Base-by-base conservation (phyloP, 805 yeast genomes). In the Suhomyces pyralidae region DNA sequence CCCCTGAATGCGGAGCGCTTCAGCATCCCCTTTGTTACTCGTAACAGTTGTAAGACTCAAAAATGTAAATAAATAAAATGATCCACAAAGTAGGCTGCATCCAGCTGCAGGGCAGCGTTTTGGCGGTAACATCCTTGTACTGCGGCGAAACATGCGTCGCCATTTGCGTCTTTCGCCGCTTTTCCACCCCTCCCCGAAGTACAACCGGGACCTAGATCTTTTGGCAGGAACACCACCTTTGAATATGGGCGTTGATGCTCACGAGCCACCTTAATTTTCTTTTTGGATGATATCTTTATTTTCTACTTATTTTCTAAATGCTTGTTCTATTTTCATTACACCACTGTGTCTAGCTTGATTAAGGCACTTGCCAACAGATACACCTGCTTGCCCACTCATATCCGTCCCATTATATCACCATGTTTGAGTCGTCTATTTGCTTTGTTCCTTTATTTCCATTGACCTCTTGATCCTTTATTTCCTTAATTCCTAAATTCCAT, bases 1-100 rank as follows among this genome's bases (percentile, higher is more conserved):
- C 22, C 8, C 20, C 28, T 42, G 10, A 9, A 42, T 42, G 45
- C 45, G 24, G 22, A 42, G 45, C 45, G 45, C 26, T 20, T 14
- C 17, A 22, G 22, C 30, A 14, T 42, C 45, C 30, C 20, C 45
- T 42, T 42, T 42, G 45, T 42, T 30, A 14, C 43, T 46, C 43
- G 49, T 46, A 46, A 46, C 49, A 34, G 19, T 32, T 46, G 49
- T 46, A 46, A 46, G 49, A 46, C 49, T 15, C 17, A n/a, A 46
- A 46, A 36, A 46, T 46, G 49, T 46, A 46, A 46, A 46, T 36
- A 46, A 32, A 32, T 9, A 42, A 42, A 24, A 42, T 32, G 36
- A 24, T 38, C 24, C 42, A 38, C 42, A 38, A 38, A 38, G 17
- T 38, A 28, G 42, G 24, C 12, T 38, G 42, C 42, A 19, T 38